A percentile compares a stretch with the other conserved stretches of the same genome.
phyloP scores from a whole-genome alignment of 306 rosid species.

The Bauhinia variegata region DNA sequence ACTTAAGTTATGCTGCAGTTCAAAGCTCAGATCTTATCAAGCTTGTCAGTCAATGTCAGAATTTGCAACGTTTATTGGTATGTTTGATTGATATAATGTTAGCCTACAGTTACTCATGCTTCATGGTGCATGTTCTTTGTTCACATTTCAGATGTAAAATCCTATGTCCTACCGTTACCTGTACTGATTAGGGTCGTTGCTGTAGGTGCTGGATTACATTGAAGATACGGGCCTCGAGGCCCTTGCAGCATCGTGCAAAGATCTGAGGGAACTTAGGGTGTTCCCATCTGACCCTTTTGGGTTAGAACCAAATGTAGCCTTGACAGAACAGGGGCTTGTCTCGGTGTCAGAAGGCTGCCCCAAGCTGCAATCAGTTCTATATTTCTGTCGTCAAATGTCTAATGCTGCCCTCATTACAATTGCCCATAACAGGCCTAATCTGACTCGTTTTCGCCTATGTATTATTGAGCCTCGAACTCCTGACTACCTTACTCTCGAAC shows the following conservation, averaged over 20 bases:
- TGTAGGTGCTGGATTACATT: slow-evolving; percentile 89
- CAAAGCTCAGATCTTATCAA: slow-evolving; percentile 75
- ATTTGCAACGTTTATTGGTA: slow-evolving; percentile 89
- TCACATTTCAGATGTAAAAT: slow-evolving; percentile 20
- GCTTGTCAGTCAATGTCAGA: slow-evolving; percentile 73
- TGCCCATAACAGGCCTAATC: slow-evolving; percentile 81
- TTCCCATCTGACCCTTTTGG: slow-evolving; percentile 88
- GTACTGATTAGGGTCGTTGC: slow-evolving; percentile 41
- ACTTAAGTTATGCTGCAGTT: slow-evolving; percentile 73
- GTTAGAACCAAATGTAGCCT: slow-evolving; percentile 66
- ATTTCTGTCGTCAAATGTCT: slow-evolving; percentile 94
- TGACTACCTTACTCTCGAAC: slow-evolving; percentile 69
- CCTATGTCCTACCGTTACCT: slow-evolving; percentile 17
- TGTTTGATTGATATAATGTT: slow-evolving; percentile 14
- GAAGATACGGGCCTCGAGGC: slow-evolving; percentile 86
- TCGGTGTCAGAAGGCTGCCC: slow-evolving; percentile 94
- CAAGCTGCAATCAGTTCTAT: slow-evolving; percentile 89
- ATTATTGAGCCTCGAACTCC: slow-evolving; percentile 82
- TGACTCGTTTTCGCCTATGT: slow-evolving; percentile 88
- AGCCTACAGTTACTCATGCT: background rate
- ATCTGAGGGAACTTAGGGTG: slow-evolving; percentile 84
- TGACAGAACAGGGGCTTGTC: slow-evolving; percentile 91
- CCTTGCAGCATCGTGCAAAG: slow-evolving; percentile 85
- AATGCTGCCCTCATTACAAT: slow-evolving; percentile 78
- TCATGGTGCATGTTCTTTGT: background rate